Base-by-base conservation (phyloP, 2,329 filamentous ascomycete species). In the Pseudofabraea citricarpa region DNA sequence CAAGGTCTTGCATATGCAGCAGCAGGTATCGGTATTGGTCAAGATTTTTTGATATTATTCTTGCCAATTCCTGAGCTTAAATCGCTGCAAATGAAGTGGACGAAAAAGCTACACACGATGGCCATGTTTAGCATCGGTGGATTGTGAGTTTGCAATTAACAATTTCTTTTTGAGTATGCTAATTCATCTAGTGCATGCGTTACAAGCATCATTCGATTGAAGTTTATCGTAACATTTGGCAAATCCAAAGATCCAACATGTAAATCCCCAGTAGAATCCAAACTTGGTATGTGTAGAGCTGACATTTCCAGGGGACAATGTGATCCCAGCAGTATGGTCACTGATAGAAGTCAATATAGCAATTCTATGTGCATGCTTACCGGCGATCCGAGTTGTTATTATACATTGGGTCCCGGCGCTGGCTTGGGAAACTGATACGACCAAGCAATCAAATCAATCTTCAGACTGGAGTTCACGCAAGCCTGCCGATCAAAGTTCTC, bases 21-120 rank as follows among this genome's bases (percentile, higher is more conserved):
- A 2, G 78, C 81, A 2, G 81, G 79, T 0, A 72, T 85, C 43
- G 85, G 85, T 60, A 80, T 86, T 50, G 76, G 80, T 40, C 83
- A 81, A 15, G 82, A 86, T 51, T 61, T 85, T 21, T 74, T 77
- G 24, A 77, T 86, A 23, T 64, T 86, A 10, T 74, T 83, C 39
- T 65, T 85, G 7, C 82, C 81, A 1, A 79, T 85, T 64, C 81
- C 80, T 2, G 76, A 83, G 32, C 61, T 85, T 41, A 75, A 78
- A 2, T 68, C 71, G 33, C 77, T 86, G 70, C 74, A 76, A 22
- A 64, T 86, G 20, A 79, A 79, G 1, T 69, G 60, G 46, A 83
- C 80, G 50, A 81, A 85, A 54, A 86, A 85, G 61, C 69, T 79
- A n/a, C 83, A 83, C 26, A 60, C 86, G 13, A 69, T 84, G 37